Base-by-base conservation (phyloP, 164 flowering plant species). In the Vitis rupestris region DNA sequence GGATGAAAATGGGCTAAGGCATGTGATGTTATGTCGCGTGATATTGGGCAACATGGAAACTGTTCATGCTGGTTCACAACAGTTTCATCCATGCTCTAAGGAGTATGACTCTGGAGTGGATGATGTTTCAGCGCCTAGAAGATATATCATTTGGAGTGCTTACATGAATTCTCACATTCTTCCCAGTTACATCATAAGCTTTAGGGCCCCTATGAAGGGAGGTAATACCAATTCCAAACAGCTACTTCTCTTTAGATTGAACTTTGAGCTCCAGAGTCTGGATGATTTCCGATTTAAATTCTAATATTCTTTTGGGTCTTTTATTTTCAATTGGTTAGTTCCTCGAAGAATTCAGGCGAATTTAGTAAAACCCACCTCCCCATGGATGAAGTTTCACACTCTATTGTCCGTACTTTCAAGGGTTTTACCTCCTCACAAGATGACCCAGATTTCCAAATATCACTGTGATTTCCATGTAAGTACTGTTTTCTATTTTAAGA, bases 21-120 rank as follows among this genome's bases (percentile, higher is more conserved):
- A 82, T 71, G 37, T 80, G 55, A 50, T 82, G 69, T 57, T 82
- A 1, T 82, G 85, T 44, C 71, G 75, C 1, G 80, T 80, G 3
- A 71, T 82, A 23, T 29, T 80, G 72, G 85, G 85, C 13, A 82
- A 75, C 7, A 49, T 23, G 63, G 83, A 82, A 64, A 48, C 53
- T 44, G 31, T 82, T 13, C 11, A 11, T 30, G 50, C 73, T 37
- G 78, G 78, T 49, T 78, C 85, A 4, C 19, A 60, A 15, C 85
- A 80, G 68, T 54, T n/a, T 23, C 48, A 66, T 19, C 81, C 85
- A 30, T 73, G 75, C 31, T 80, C 81, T 0, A 29, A 12, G 16
- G 65, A 80, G 4, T 82, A 75, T 30, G 83, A 82, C 30, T 65
- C 81, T 17, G 85, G 83, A 17, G 76, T 82, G 13, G 83, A 82